Base-by-base conservation (phyloP, 768 basidiomycete species). In the Amanita polypyramis region DNA sequence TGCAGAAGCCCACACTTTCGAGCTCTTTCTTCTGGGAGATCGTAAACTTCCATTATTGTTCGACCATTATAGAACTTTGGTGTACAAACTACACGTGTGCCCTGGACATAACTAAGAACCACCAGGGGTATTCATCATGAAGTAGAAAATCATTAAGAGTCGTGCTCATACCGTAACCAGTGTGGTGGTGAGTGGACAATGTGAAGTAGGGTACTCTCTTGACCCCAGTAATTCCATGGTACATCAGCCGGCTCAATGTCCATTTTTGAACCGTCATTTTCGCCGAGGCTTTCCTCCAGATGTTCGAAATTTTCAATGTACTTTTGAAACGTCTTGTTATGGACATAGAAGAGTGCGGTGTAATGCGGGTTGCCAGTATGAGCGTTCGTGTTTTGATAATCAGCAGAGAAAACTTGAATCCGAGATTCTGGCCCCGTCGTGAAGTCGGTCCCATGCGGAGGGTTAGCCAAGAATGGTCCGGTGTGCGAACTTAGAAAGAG, bases 401-500 rank as follows among this genome's bases (percentile, higher is more conserved):
- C 37, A 6, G 27, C 40, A 11, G 47, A 41, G n/a, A 49, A 14
- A 2, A 41, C 38, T 11, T 49, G 47, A 15, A 49, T 30, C 29
- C 47, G 32, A 20, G 38, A 41, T 17, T 40, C 40, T 15, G 38
- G 29, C 11, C 32, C 15, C 9, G 68, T 56, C 5, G 49, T 47
- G 35, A 68, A 66, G 0, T 55, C 40, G 14, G 56, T 57, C 14
- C 50, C 52, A 0, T 55, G 48, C 1, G 57, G 57, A 21, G 62
- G 55, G 1, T 43, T 35, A 0, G 61, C 64, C 10, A 61, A 48
- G 44, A 66, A 65, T 0, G 65, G 68, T 0, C 61, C 62, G 0
- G 68, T 64, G 40, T 69, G 70, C 2, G 61, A 62, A 10, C 34
- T 17, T 8, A 65, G 29, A 34, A 50, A 49, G 20, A 56, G 45